Evolutionary conservation across 2,329 filamentous ascomycete species (phyloP).

Genomic region (Calonectria honghensis): DNA sequence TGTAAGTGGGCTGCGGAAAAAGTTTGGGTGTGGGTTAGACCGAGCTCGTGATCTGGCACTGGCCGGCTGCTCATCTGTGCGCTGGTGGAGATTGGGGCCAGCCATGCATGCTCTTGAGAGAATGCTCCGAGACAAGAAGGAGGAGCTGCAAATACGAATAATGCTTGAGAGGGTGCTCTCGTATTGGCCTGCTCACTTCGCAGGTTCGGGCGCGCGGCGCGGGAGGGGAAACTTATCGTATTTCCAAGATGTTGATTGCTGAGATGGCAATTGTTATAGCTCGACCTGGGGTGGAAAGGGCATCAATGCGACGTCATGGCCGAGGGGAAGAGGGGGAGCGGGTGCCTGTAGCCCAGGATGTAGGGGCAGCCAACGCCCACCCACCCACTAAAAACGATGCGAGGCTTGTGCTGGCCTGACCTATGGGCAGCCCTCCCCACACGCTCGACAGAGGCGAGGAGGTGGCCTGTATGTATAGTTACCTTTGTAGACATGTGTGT

Average conservation of each 20-base stretch:
- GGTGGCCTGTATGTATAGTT: not conserved
- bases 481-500: not conserved
- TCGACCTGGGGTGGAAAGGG: not conserved
- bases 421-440: not conserved
- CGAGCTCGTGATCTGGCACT: slow-evolving; percentile 21
- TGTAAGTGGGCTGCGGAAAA: slow-evolving; percentile 26
- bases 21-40: slow-evolving; percentile 32
- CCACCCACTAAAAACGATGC: slow-evolving; percentile 29
- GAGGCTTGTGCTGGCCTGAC: slow-evolving; percentile 5
- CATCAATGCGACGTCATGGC: slow-evolving; percentile 12
- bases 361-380: slow-evolving; percentile 17
- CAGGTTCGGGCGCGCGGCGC: not conserved
- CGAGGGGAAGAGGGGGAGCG: slow-evolving; percentile 23
- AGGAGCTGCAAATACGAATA: slow-evolving; percentile 15
- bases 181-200: not conserved
- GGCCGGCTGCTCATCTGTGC: slow-evolving; percentile 23
- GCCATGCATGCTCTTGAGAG: slow-evolving; percentile 16
- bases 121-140: slow-evolving; percentile 9
- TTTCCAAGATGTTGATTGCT: slow-evolving; percentile 6
- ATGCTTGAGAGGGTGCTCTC: not conserved
- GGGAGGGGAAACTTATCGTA: not conserved
- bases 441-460: not conserved
- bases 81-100: slow-evolving; percentile 4
- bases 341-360: slow-evolving; percentile 32
- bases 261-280: not conserved